These are phyloP conservation scores for Apiospora aurea DNA, from an alignment of 2,329 filamentous ascomycete species.

Conservation along the genomic window DNA sequence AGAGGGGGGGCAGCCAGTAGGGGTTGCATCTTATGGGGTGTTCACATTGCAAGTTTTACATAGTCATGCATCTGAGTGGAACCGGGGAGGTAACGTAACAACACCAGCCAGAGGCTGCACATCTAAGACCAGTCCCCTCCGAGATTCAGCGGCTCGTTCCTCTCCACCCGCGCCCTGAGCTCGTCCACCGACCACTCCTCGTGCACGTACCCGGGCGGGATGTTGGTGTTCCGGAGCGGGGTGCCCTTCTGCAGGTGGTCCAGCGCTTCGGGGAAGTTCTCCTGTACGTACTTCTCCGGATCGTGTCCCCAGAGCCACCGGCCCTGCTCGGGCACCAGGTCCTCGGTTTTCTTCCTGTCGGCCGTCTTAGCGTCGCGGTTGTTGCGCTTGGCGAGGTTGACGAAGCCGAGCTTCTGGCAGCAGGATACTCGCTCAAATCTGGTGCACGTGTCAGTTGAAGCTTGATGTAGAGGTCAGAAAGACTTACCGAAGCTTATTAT, in stretches of 20 bases:
- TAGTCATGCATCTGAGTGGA: neutral
- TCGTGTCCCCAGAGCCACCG: conserved; percentile 37
- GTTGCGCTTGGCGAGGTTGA: conserved; percentile 23
- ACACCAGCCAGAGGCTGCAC: neutral
- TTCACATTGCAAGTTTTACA: neutral
- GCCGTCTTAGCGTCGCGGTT: conserved; percentile 29
- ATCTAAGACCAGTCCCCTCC: neutral
- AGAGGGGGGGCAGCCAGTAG: too few species aligned
- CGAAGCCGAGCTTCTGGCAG: conserved; percentile 25
- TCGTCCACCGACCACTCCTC: neutral
- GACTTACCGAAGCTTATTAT: conserved; percentile 39
- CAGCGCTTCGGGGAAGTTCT: conserved; percentile 37
- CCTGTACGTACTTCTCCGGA: conserved; percentile 42
- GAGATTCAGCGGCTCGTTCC: neutral
- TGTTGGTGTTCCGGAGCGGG: conserved; percentile 42
- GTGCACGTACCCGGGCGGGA: neutral
- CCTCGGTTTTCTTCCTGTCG: conserved; percentile 23
- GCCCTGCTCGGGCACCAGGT: conserved; percentile 28
- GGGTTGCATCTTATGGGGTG: too few species aligned
- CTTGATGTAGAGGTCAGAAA: too few species aligned
- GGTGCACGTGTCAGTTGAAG: neutral
- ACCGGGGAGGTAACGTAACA: neutral
- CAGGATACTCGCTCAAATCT: conserved; percentile 28
- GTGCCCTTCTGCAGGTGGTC: conserved; percentile 34
- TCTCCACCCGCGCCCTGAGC: neutral